phyloP scores from a whole-genome alignment of 805 yeast genomes.

The Pichia nakasei region DNA sequence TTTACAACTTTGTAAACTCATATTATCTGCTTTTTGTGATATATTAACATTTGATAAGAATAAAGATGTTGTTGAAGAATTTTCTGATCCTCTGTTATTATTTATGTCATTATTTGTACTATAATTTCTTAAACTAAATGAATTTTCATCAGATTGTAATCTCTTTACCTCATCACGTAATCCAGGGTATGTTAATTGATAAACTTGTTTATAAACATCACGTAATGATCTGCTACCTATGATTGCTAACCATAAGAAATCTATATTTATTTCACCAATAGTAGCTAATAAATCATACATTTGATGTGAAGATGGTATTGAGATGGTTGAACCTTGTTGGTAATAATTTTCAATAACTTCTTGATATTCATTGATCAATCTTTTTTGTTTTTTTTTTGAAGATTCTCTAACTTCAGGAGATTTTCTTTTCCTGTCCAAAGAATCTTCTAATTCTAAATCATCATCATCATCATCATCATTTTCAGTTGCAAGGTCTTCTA shows the following conservation, averaged over 20 bases:
- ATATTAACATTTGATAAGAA: slow-evolving; percentile 13
- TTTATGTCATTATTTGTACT: not conserved
- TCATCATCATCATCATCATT: slow-evolving; percentile 20
- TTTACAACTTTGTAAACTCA: slow-evolving; percentile 52
- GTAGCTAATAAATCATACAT: slow-evolving; percentile 71
- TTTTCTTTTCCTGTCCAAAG: slow-evolving; percentile 32
- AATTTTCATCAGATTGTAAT: slow-evolving; percentile 30
- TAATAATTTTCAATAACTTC: slow-evolving; percentile 65
- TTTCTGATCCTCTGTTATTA: not conserved
- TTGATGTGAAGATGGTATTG: slow-evolving; percentile 69
- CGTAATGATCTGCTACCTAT: slow-evolving; percentile 83
- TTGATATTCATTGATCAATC: slow-evolving; percentile 39
- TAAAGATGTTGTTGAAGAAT: too few relatives aligned
- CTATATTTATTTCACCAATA: slow-evolving; percentile 71
- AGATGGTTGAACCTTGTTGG: slow-evolving; percentile 69
- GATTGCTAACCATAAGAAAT: slow-evolving; percentile 75
- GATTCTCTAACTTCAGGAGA: slow-evolving; percentile 14
- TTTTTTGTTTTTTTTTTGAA: slow-evolving; percentile 31
- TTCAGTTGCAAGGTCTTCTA: too few relatives aligned
- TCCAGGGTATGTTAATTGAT: slow-evolving; percentile 62
- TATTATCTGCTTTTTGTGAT: slow-evolving; percentile 26
- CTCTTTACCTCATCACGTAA: slow-evolving; percentile 78
- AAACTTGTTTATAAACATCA: slow-evolving; percentile 62
- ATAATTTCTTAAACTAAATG: slow-evolving; percentile 1
- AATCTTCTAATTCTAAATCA: slow-evolving; percentile 12